phyloP scores from a whole-genome alignment of 768 basidiomycete species.

The Leccinum fibrillosum region DNA sequence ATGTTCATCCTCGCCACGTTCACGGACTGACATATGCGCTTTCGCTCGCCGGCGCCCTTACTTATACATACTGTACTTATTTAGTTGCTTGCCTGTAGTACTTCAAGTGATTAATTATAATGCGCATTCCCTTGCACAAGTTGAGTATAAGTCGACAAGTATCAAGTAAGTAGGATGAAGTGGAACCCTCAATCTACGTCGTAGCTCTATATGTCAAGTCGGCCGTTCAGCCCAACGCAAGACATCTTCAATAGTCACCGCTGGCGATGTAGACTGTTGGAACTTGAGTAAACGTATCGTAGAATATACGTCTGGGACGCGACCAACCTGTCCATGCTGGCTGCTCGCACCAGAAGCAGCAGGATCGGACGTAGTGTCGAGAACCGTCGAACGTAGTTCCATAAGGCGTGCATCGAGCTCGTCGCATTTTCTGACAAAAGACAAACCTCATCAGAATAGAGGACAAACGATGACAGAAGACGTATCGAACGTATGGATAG shows the following conservation, averaged over 20 bases:
- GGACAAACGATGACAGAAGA: neutral
- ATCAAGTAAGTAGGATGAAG: too few species aligned
- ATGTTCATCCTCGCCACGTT: too few species aligned
- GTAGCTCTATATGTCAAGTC: slow-evolving; percentile 9
- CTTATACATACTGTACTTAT: too few species aligned
- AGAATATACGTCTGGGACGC: neutral
- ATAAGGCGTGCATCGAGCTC: slow-evolving; percentile 59
- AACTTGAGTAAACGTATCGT: neutral
- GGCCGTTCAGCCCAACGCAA: slow-evolving; percentile 58
- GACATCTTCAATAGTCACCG: slow-evolving; percentile 38
- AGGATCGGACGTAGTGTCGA: slow-evolving; percentile 11
- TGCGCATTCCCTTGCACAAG: too few species aligned
- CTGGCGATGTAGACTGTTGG: slow-evolving; percentile 8
- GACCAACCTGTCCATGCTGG: slow-evolving; percentile 20
- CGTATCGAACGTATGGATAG: slow-evolving; percentile 60
- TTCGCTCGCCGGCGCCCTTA: too few species aligned
- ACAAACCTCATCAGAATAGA: neutral
- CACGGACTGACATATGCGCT: too few species aligned
- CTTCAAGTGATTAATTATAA: too few species aligned
- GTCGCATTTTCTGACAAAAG: slow-evolving; percentile 61
- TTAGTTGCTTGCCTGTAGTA: too few species aligned
- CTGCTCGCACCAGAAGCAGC: neutral
- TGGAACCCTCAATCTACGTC: too few species aligned
- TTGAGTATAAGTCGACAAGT: too few species aligned
- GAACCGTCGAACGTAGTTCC: slow-evolving; percentile 41